These are phyloP conservation scores for Thermothielavioides terrestris DNA, from an alignment of 495 filamentous ascomycete genomes.

Conservation along the genomic window DNA sequence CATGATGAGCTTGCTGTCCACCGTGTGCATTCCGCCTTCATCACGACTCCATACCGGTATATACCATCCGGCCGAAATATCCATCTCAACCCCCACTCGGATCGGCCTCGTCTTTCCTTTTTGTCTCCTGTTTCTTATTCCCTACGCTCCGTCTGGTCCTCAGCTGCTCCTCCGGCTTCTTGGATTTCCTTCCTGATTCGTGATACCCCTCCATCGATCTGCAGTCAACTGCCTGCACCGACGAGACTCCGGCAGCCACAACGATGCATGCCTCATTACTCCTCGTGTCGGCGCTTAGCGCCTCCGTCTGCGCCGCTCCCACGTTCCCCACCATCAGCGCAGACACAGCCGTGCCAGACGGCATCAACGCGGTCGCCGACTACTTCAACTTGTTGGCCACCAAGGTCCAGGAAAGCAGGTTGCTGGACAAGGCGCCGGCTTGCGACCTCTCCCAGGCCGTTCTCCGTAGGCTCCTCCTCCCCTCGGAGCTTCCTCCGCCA, in stretches of 20 bases:
- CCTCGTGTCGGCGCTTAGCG: constrained; percentile 38
- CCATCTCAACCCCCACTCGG: constrained; percentile 7
- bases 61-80: constrained; percentile 11
- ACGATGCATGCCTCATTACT: constrained; percentile 40
- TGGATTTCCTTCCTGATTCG: constrained; percentile 26
- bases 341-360: constrained; percentile 26
- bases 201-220: constrained; percentile 16
- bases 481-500: neutral
- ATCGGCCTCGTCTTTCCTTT: constrained; percentile 24
- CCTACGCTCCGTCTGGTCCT: constrained; percentile 21
- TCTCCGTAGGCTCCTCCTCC: constrained; percentile 24
- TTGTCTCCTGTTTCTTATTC: constrained; percentile 24
- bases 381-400: constrained; percentile 47
- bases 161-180: constrained; percentile 11
- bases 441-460: constrained; percentile 45
- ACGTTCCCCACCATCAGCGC: constrained; percentile 32
- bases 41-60: constrained; percentile 14
- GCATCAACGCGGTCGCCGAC: constrained; percentile 36
- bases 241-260: neutral
- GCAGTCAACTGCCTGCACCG: neutral
- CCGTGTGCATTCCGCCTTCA: too few species aligned
- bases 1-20: constrained; percentile 2
- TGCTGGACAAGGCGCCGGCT: constrained; percentile 29
- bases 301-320: constrained; percentile 41
- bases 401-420: constrained; percentile 37